Conservation (phyloP, 345 rosid species). For the Melaleuca quinquenervia region DNA sequence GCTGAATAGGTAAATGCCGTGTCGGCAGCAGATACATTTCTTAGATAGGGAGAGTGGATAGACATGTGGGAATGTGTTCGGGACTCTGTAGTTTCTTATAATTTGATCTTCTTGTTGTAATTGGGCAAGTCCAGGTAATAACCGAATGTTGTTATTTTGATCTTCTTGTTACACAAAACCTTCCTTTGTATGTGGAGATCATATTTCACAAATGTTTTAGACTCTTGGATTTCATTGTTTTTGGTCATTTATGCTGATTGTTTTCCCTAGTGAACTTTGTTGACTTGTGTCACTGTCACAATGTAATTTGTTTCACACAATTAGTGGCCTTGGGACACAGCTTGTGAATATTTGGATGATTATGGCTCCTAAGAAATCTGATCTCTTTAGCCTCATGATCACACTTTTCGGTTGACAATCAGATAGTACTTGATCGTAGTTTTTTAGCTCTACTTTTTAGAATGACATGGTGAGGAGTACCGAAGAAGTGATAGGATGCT, state of each 20-base stretch:
- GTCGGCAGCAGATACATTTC: background rate
- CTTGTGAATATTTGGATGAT: background rate
- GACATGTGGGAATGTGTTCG: background rate
- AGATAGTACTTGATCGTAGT: background rate
- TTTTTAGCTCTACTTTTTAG: background rate
- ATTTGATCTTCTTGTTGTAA: background rate
- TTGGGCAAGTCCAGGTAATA: background rate
- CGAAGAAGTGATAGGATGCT: background rate
- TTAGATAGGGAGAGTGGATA: background rate
- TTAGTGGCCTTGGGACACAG: background rate
- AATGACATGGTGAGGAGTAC: background rate
- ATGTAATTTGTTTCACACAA: background rate
- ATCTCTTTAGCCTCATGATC: background rate
- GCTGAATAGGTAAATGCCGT: background rate
- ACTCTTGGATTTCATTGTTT: background rate
- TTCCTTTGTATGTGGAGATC: background rate
- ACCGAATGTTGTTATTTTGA: background rate
- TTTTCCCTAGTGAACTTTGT: background rate
- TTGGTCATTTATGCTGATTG: background rate
- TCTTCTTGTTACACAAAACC: background rate
- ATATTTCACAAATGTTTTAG: background rate
- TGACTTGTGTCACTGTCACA: background rate
- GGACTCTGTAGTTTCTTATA: background rate
- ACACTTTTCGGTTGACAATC: background rate
- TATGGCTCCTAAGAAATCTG: background rate